Base-by-base conservation (phyloP, 345 rosid genomes). In the Brassica rapa region DNA sequence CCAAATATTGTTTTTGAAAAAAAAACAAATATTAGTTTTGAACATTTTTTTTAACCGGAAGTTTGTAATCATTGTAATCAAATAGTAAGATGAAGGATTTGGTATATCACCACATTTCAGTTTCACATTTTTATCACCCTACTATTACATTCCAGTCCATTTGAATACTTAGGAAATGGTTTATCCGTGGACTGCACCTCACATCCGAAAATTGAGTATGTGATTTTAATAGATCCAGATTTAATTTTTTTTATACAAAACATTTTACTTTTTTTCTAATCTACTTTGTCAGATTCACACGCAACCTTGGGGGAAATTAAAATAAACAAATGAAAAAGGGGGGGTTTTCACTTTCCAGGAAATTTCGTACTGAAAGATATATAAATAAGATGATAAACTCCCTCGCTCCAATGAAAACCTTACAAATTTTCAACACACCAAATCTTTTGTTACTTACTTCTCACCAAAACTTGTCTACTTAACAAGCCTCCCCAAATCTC, bases 231-330 rank as follows among this genome's bases (percentile, higher is more conserved):
- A 19, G 19, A 19, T 19, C 19, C 19, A 19, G 19, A 19, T 19
- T 19, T 19, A 19, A 19, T 19, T 19, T 19, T 19, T 19, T 19
- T 19, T 19, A 19, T 19, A 19, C 19, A 19, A 19, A 19, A 16
- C 30, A 19, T 19, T 19, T 19, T 19, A 19, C 21, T 66, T 75
- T 19, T 64, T 60, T 60, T 60, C 33, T 70, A 43, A 75, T 53
- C 72, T 5, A 39, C 80, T 76, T 87, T 85, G 87, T 82, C 91
- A 87, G 81, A 79, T 81, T 80, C 69, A 88, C 97, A 88, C 89
- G 93, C 88, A 79, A 86, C 78, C 72, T 62, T 6, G 6, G 39
- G 25, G 21, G 11, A 25, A 59, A 32, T 2, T 14, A 23, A 41
- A 1, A 41, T 4, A 9, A 6, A 53, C 8, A 72, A 60, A 8